A percentile compares a stretch with the other conserved stretches of the same genome.
These are phyloP conservation scores for Xerocomellus intermedius DNA, from an alignment of 768 basidiomycete genomes.

Conservation along the genomic window DNA sequence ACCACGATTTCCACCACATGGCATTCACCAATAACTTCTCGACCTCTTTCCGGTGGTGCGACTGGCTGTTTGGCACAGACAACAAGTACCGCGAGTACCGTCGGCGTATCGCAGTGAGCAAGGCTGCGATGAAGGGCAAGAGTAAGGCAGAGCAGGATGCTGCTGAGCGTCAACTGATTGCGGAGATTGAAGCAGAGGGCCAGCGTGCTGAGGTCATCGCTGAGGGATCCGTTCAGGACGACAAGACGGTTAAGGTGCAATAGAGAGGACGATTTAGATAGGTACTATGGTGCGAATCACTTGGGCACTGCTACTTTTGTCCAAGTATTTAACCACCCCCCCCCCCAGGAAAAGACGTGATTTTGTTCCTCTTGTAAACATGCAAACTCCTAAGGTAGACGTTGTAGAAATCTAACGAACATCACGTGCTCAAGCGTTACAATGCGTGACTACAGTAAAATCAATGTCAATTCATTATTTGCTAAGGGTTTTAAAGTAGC, in stretches of 20 bases:
- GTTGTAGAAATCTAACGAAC: no score
- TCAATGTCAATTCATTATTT: no score
- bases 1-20: slow-evolving; percentile 99
- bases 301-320: no score
- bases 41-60: slow-evolving; percentile 94
- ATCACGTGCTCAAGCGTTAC: no score
- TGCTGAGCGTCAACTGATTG: slow-evolving; percentile 62
- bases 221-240: slow-evolving; percentile 26
- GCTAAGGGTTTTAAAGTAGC: no score
- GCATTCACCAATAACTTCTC: slow-evolving; percentile 92
- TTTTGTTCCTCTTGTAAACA: no score
- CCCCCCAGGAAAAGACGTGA: no score
- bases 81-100: slow-evolving; percentile 84
- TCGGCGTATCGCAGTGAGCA: slow-evolving; percentile 59
- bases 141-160: slow-evolving; percentile 50
- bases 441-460: no score
- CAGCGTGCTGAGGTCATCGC: slow-evolving; percentile 63
- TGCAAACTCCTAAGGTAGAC: no score
- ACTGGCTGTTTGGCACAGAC: slow-evolving; percentile 88
- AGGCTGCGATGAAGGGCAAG: slow-evolving; percentile 52
- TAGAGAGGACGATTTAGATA: slow-evolving; percentile 8
- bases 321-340: no score
- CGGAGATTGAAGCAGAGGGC: slow-evolving; percentile 74
- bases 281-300: no score
- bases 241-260: slow-evolving; percentile 29